Evolutionary conservation across 2,329 filamentous ascomycete genomes (phyloP).

Genomic region (Polychaeton citri): DNA sequence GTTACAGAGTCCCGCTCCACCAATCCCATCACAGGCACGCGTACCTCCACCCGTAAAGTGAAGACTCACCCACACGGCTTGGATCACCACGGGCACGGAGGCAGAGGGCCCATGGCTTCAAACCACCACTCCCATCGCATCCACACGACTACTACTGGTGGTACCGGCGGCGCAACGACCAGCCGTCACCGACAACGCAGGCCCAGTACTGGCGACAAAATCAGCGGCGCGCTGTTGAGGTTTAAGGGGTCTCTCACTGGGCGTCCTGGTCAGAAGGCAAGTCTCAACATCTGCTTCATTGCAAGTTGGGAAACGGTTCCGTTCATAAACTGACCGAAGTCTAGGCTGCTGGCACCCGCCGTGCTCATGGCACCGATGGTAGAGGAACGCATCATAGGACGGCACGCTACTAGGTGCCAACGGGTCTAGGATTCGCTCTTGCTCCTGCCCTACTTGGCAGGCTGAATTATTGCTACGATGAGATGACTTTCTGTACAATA

Average conservation of each 20-base stretch:
- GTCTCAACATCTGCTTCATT: too few relatives aligned
- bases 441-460: too few relatives aligned
- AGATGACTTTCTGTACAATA: too few relatives aligned
- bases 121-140: constrained; percentile 10
- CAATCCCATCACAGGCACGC: constrained; percentile 29
- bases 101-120: constrained; percentile 10
- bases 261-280: constrained; percentile 57
- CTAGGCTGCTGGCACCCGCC: constrained; percentile 21
- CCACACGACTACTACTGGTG: constrained; percentile 3
- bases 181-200: constrained; percentile 54
- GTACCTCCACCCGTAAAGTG: constrained; percentile 19
- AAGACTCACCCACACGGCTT: constrained; percentile 16
- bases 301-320: too few relatives aligned
- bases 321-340: too few relatives aligned
- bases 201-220: constrained; percentile 59
- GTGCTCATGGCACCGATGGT: constrained; percentile 23
- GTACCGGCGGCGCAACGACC: constrained; percentile 22
- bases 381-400: constrained; percentile 9
- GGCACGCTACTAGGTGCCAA: not conserved
- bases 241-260: constrained; percentile 56
- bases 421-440: too few relatives aligned
- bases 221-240: constrained; percentile 62
- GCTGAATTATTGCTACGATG: too few relatives aligned
- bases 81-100: constrained; percentile 13
- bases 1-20: constrained; percentile 29